A percentile compares a stretch with the other conserved stretches of the same genome.
Conservation (phyloP, 1,284 basidiomycete genomes). For the Heliocybe sulcata region DNA sequence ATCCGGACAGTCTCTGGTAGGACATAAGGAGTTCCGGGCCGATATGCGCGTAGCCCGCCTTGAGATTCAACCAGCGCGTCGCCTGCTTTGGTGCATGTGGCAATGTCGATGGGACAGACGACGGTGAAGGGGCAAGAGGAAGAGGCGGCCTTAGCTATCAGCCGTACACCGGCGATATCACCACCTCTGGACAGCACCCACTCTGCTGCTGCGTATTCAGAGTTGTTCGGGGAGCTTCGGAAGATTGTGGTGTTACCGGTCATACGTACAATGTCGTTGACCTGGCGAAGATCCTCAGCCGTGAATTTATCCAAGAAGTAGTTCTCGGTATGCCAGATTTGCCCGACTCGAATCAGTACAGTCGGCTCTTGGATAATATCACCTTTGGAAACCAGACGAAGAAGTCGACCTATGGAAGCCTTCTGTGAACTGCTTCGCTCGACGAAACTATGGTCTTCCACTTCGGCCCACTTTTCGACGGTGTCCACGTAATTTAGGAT, state of each 20-base stretch:
- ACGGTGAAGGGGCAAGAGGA: neutral
- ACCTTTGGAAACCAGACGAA: neutral
- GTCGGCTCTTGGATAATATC: neutral
- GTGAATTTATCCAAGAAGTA: neutral
- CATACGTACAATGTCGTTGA: neutral
- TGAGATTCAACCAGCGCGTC: neutral
- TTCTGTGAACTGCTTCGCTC: neutral
- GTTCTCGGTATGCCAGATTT: neutral
- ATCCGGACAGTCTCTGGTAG: neutral
- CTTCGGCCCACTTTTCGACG: neutral
- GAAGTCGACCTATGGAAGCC: neutral
- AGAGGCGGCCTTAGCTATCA: neutral
- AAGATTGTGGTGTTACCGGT: neutral
- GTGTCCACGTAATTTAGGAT: neutral
- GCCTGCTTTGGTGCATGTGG: neutral
- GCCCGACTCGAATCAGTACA: neutral
- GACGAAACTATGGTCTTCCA: neutral
- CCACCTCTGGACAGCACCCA: neutral
- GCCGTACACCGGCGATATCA: neutral
- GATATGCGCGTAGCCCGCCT: neutral
- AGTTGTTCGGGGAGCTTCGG: neutral
- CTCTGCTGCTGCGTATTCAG: neutral
- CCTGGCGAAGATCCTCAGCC: neutral
- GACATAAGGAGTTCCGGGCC: neutral
- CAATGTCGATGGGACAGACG: neutral